A percentile compares a stretch with the other conserved stretches of the same genome.
phyloP scores from a whole-genome alignment of 2,329 filamentous ascomycete species.

The Aspergillus flavus region DNA sequence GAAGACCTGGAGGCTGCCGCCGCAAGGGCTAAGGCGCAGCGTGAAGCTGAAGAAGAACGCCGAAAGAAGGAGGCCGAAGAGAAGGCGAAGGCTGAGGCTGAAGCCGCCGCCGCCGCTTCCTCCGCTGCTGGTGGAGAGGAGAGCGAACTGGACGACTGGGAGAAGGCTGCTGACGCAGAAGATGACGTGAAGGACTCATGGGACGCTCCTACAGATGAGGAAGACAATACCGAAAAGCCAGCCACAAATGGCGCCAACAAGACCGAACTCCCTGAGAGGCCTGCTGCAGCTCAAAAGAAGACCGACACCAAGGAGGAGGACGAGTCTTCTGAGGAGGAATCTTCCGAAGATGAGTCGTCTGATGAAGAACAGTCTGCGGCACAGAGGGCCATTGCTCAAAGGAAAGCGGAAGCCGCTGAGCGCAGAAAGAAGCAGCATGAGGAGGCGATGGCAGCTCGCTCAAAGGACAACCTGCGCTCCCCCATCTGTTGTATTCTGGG shows the following conservation, averaged over 20 bases:
- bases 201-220: slow-evolving; percentile 67
- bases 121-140: slow-evolving; percentile 59
- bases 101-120: slow-evolving; percentile 64
- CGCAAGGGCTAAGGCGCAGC: slow-evolving; percentile 48
- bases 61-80: slow-evolving; percentile 71
- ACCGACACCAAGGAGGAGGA: slow-evolving; percentile 23
- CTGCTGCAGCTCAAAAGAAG: slow-evolving; percentile 19
- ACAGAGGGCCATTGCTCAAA: slow-evolving; percentile 70
- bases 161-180: slow-evolving; percentile 73
- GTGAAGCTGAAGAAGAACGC: slow-evolving; percentile 57
- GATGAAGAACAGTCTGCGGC: slow-evolving; percentile 73
- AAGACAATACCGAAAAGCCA: slow-evolving; percentile 63
- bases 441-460: slow-evolving; percentile 85
- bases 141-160: slow-evolving; percentile 75
- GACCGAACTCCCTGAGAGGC: slow-evolving; percentile 14
- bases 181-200: slow-evolving; percentile 85
- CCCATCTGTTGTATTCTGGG: slow-evolving; percentile 99
- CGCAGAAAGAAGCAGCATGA: slow-evolving; percentile 88
- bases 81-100: slow-evolving; percentile 70
- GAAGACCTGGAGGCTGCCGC: slow-evolving; percentile 57
- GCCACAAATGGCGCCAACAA: slow-evolving; percentile 28
- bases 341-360: slow-evolving; percentile 55
- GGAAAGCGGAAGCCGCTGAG: slow-evolving; percentile 86
- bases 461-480: slow-evolving; percentile 91
- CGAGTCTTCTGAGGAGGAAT: slow-evolving; percentile 33